phyloP scores from a whole-genome alignment of 2,329 filamentous ascomycete species.

The Chaetothyriales sp. region DNA sequence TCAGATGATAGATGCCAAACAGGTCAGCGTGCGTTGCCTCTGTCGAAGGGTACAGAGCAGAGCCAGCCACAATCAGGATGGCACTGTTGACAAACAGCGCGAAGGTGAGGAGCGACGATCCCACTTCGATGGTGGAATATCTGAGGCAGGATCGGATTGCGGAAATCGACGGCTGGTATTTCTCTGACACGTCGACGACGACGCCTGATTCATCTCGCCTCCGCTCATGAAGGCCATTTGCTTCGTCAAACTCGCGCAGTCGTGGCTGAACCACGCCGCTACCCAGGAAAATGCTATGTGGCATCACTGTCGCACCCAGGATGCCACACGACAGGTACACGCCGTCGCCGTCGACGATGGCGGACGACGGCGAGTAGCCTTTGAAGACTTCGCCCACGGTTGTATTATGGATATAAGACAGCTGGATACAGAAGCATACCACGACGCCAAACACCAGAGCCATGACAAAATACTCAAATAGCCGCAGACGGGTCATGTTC shows the following conservation, averaged over 20 bases:
- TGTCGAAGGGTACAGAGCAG: constrained; percentile 50
- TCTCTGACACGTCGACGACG: too few relatives aligned
- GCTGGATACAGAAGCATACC: constrained; percentile 42
- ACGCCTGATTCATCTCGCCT: neutral
- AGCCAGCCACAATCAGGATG: constrained; percentile 68
- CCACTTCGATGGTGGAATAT: constrained; percentile 56
- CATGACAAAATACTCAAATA: constrained; percentile 42
- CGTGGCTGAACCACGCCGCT: constrained; percentile 42
- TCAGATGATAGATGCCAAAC: constrained; percentile 64
- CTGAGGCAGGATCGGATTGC: constrained; percentile 63
- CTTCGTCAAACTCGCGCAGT: constrained; percentile 33
- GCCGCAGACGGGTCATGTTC: constrained; percentile 35
- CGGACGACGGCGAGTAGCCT: constrained; percentile 40
- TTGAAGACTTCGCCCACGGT: constrained; percentile 38
- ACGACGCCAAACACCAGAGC: constrained; percentile 40
- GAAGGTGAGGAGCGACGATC: constrained; percentile 62
- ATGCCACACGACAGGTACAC: constrained; percentile 41
- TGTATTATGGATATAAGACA: constrained; percentile 36
- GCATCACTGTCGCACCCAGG: constrained; percentile 42
- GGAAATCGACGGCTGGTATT: constrained; percentile 54
- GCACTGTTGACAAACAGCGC: constrained; percentile 72
- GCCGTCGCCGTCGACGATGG: constrained; percentile 37
- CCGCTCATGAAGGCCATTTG: constrained; percentile 21
- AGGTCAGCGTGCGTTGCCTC: constrained; percentile 57
- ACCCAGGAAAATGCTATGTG: constrained; percentile 44